Base-by-base conservation (phyloP, 106 monocot genomes). In the Hemerocallis citrina region DNA sequence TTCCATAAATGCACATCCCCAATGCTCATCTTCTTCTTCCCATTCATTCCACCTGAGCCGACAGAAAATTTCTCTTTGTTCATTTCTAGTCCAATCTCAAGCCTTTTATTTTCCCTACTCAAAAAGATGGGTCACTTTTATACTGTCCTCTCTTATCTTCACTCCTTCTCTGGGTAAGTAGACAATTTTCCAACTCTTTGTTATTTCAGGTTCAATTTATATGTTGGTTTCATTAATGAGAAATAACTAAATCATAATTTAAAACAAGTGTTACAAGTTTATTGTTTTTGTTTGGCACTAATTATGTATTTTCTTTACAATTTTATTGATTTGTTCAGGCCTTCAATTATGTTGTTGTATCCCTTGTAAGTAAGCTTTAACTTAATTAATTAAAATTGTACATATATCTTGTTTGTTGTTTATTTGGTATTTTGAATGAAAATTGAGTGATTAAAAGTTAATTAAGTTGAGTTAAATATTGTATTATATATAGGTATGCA, bases 331-430 rank as follows among this genome's bases (percentile, higher is more conserved):
- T 33, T 15, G 0, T 27, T 48, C 72, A 81, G 81, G 64, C 81
- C 81, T 24, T 64, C 44, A 27, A 39, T 81, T 3, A 76, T 64
- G 76, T 76, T 81, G 14, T 57, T 81, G 1, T 81, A 81, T 49
- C 81, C 81, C 17, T 39, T 81, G 81, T 81, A 43, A 80, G 80
- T 67, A 2, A 3, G 6, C 33, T 28, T 47, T 27, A 30, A 32
- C 30, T 47, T 2, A 39, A 60, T 44, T 3, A 1, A 28, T 45
- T 3, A 14, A 21, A 22, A 16, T 29, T 37, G 33, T n/a, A n/a
- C n/a, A n/a, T n/a, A n/a, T n/a, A n/a, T n/a, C 22, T 52, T 20
- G 12, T 23, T 55, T 5, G 5, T n/a, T 55, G 14, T 31, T 55
- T 32, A 17, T 33, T 33, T 8, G 14, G 23, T 24, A 30, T 34